Evolutionary conservation across 345 rosid species (phyloP).

Genomic region (Lagerstroemia speciosa): DNA sequence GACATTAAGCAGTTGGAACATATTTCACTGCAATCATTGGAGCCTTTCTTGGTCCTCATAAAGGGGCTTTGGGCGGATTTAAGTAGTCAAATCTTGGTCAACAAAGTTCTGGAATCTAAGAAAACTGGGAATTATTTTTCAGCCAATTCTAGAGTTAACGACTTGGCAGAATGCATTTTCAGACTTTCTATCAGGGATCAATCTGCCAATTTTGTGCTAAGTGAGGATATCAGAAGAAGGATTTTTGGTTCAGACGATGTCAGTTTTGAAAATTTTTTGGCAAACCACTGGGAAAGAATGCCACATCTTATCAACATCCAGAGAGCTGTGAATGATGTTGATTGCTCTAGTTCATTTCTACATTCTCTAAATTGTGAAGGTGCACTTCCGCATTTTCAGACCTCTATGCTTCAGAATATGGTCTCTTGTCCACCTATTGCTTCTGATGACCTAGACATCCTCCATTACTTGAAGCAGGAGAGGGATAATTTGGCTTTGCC

Average conservation of each 20-base stretch:
- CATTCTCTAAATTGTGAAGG: constrained; percentile 15
- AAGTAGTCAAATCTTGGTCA: constrained; percentile 24
- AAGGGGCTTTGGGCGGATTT: constrained; percentile 30
- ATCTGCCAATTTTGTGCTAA: constrained; percentile 9
- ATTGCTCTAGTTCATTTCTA: constrained; percentile 23
- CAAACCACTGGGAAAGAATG: constrained; percentile 36
- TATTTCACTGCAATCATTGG: constrained; percentile 23
- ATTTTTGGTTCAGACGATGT: constrained; percentile 27
- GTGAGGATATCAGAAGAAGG: constrained; percentile 17
- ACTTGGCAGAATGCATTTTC: constrained; percentile 47
- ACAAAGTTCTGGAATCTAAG: constrained; percentile 9
- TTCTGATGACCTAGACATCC: constrained; percentile 44
- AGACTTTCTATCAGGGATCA: constrained; percentile 26
- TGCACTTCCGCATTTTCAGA: constrained; percentile 18
- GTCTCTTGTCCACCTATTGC: constrained; percentile 44
- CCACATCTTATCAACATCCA: constrained; percentile 25
- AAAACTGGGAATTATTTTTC: constrained; percentile 10
- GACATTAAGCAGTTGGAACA: constrained; percentile 22
- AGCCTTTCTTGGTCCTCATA: constrained; percentile 21
- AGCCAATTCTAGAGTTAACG: constrained; percentile 22
- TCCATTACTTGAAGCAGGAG: constrained; percentile 34
- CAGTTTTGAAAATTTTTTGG: constrained; percentile 29
- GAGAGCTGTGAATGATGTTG: constrained; percentile 16
- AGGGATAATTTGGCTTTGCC: constrained; percentile 41
- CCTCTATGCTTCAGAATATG: constrained; percentile 27